phyloP scores from a whole-genome alignment of 768 basidiomycete genomes.

The Tricholoma furcatifolium region DNA sequence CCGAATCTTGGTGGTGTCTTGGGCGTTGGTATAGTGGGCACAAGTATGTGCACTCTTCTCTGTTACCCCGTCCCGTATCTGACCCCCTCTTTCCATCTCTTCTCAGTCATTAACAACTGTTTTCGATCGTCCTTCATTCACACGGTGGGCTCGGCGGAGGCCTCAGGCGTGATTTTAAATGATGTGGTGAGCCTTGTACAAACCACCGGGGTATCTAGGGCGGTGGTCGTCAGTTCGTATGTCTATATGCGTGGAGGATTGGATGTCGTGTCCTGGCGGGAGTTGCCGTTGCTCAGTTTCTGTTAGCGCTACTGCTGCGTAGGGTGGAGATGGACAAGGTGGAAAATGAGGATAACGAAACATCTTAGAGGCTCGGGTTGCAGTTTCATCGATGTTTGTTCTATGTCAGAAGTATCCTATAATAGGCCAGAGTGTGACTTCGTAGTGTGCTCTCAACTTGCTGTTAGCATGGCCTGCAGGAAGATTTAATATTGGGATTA shows the following conservation, averaged over 20 bases:
- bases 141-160: constrained; percentile 1
- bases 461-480: no score
- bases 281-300: constrained; percentile 19
- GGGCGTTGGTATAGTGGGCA: constrained; percentile 25
- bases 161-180: constrained; percentile 17
- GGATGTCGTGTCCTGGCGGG: constrained; percentile 20
- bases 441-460: no score
- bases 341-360: not conserved
- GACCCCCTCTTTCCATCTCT: not conserved
- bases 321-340: constrained; percentile 8
- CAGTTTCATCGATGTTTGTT: no score
- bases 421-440: no score
- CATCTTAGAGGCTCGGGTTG: no score
- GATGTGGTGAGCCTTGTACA: constrained; percentile 18
- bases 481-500: no score
- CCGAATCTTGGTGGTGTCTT: constrained; percentile 24
- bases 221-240: constrained; percentile 16
- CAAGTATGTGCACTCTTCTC: constrained; percentile 12
- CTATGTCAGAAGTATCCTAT: no score
- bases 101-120: constrained; percentile 22
- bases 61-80: not conserved
- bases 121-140: constrained; percentile 14
- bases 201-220: constrained; percentile 7
- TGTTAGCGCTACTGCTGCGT: constrained; percentile 17
- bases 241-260: constrained; percentile 19